Base-by-base conservation (phyloP, 352 stramenopile species). In the Phytophthora pluvialis region DNA sequence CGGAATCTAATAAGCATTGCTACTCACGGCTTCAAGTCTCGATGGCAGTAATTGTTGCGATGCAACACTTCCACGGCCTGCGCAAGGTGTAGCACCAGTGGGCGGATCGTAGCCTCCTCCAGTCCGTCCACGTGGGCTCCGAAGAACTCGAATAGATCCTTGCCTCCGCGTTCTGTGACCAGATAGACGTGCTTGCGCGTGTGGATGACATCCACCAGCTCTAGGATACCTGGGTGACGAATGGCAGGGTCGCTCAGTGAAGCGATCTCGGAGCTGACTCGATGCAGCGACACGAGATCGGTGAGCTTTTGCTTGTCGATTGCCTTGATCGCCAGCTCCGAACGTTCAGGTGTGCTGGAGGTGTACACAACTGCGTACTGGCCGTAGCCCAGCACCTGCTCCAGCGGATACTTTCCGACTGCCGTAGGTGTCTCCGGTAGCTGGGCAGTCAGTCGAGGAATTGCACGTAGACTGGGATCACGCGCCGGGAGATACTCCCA, bases 61-160 rank as follows among this genome's bases (percentile, higher is more conserved):
- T 94, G 86, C 5, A 90, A 62, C 9, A 80, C 72, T 43, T 84
- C 46, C 29, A 94, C 70, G 0, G 80, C 82, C 36, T 89, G 73
- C 1, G 73, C 72, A 16, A 93, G 64, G 2, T 76, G 67, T 28
- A 68, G 59, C 29, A 91, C 46, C 11, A 94, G 49, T 29, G 64
- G 67, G 5, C 67, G 62, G 35, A 89, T 77, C 10, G 60, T 78
- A 4, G 63, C 64, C 43, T 93, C 86, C 9, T 51, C 46, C 4
- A 90, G 38, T 26, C 80, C 86, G 3, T 90, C 47, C 4, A 75
- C 48, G 11, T 73, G 77, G 1, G 73, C 36, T 9, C 81, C 84
- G 48, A 95, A 92, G 64, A 83, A 90, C 52, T 93, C 88, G 28
- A 97, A 95, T 21, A 97, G 64, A 57, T 97, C 89, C 32, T 90